Evolutionary conservation across 2,329 filamentous ascomycete species (phyloP).

Genomic region (Ceratocystis ficicola): DNA sequence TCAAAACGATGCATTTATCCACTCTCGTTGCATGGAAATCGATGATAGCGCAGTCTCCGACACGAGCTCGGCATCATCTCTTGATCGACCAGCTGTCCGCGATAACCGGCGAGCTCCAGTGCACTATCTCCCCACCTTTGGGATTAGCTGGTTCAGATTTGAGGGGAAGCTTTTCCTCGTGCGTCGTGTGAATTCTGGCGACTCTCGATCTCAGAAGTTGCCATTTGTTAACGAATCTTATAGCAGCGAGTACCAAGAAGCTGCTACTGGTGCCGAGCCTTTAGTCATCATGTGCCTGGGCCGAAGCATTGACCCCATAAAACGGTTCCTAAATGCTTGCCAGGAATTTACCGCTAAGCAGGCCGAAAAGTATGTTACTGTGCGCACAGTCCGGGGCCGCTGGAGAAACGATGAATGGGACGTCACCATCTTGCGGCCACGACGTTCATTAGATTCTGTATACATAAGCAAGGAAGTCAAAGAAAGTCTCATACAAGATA

Average conservation of each 20-base stretch:
- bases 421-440: conserved; percentile 40
- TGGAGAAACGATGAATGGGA: conserved; percentile 29
- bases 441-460: conserved; percentile 61
- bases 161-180: conserved; percentile 30
- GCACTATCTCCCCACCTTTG: conserved; percentile 32
- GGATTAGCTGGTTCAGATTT: conserved; percentile 30
- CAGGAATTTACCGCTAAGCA: conserved; percentile 29
- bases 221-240: conserved; percentile 22
- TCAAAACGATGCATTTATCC: conserved; percentile 29
- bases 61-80: not conserved
- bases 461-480: conserved; percentile 59
- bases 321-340: conserved; percentile 28
- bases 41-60: conserved; percentile 24
- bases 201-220: conserved; percentile 18
- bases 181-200: conserved; percentile 26
- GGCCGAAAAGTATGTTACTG: conserved; percentile 30
- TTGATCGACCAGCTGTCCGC: conserved; percentile 21
- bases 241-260: conserved; percentile 28
- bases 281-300: conserved; percentile 33
- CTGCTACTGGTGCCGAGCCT: conserved; percentile 31
- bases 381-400: conserved; percentile 27
- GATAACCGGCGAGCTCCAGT: conserved; percentile 30
- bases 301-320: conserved; percentile 29
- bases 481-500: conserved; percentile 52
- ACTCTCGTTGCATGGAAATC: conserved; percentile 26